phyloP scores from a whole-genome alignment of 352 stramenopile species.

The Thraustotheca clavata region DNA sequence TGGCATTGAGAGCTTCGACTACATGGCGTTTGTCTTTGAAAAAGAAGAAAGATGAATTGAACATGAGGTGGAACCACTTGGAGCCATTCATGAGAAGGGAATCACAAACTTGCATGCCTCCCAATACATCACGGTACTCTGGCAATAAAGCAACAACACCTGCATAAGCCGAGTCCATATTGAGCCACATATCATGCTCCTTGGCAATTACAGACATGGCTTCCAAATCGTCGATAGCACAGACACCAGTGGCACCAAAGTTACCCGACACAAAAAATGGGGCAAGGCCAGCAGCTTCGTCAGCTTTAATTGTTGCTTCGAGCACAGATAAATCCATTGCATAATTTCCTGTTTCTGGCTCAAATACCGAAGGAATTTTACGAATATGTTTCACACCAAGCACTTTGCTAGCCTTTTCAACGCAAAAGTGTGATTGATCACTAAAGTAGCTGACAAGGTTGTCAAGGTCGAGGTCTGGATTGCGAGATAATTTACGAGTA shows the following conservation, averaged over 20 bases:
- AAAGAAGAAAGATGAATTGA: conserved; percentile 58
- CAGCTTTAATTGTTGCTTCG: conserved; percentile 13
- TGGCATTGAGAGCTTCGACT: conserved; percentile 41
- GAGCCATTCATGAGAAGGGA: conserved; percentile 65
- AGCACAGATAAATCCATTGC: conserved; percentile 33
- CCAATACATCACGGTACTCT: conserved; percentile 42
- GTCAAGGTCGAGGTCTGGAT: neutral
- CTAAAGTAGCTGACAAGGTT: conserved; percentile 54
- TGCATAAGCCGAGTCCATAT: conserved; percentile 58
- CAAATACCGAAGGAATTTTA: conserved; percentile 38
- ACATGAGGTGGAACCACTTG: conserved; percentile 68
- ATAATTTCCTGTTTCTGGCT: conserved; percentile 47
- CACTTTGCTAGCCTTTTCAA: conserved; percentile 58
- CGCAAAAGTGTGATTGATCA: conserved; percentile 64
- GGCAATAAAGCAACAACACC: conserved; percentile 42
- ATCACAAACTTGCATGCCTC: conserved; percentile 50
- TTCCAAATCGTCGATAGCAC: conserved; percentile 44
- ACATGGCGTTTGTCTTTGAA: conserved; percentile 46
- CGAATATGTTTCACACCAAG: conserved; percentile 49
- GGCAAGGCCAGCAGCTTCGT: conserved; percentile 38
- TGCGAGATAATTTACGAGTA: neutral
- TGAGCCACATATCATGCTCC: conserved; percentile 40
- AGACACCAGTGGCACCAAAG: conserved; percentile 50
- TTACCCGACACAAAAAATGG: conserved; percentile 58
- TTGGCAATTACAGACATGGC: conserved; percentile 35